Evolutionary conservation across 2,329 filamentous ascomycete species (phyloP), one percentile per base, ranked within the genome.

Genomic region (Canariomyces notabilis): DNA sequence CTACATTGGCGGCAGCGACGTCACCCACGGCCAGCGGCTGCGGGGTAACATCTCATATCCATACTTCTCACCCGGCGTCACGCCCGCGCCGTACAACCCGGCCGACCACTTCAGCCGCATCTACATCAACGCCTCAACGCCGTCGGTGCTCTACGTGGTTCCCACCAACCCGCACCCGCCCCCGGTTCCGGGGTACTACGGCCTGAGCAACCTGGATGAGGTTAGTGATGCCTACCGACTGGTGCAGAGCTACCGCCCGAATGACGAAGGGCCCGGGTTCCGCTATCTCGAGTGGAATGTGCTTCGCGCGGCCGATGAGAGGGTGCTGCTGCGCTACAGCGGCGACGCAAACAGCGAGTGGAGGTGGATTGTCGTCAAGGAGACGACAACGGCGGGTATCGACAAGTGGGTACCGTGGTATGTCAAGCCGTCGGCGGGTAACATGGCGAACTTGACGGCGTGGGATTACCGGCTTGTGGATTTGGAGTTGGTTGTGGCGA

Each of bases 91-190:
- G 1, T 37, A 54, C 39, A 56, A 51, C 42, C 48, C 45, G 0
- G 39, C 22, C 6, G 51, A 53, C 22, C 51, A 54, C 35, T 54
- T 52, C 38, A 31, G 15, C 11, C 53, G 52, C 38, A 38, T 50
- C 37, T 36, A 23, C 35, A 22, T 47, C 42, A 43, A 44, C 33
- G 38, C 32, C 31, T 14, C 40, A 38, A 6, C 23, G 18, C 38
- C 35, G 7, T 7, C 21, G 8, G 7, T 33, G 1, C 52, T 51
- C n/a, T 20, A 20, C 18, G 48, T 54, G 1, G 50, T 56, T 1
- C 50, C 54, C 8, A 56, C 54, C 9, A 46, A 56, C 37, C 54
- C 54, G 6, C 54, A 56, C 33, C 54, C 54, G 26, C 52, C 52
- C 6, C 54, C 54, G 1, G 52, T 56, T 1, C 52, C 52, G 22